A percentile compares a stretch with the other conserved stretches of the same genome.
Evolutionary conservation across 805 yeast genomes (phyloP).

Genomic region (Kodamaea kaohsiungensis): DNA sequence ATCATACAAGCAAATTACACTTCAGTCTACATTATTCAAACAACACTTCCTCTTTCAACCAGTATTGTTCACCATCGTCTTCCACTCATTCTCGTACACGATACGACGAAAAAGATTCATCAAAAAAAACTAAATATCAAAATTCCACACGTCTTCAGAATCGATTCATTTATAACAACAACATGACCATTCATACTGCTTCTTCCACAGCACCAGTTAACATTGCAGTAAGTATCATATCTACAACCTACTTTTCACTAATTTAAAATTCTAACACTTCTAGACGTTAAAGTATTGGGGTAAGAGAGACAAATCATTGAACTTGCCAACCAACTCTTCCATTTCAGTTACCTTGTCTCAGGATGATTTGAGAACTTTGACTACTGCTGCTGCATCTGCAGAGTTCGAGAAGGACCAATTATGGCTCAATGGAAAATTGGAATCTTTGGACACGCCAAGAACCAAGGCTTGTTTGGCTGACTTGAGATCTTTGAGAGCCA

Average conservation of each 20-base stretch:
- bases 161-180: not conserved
- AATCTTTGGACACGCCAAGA: slow-evolving; percentile 62
- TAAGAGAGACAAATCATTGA: slow-evolving; percentile 83
- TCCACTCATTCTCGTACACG: not conserved
- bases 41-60: not conserved
- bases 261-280: slow-evolving; percentile 12
- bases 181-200: slow-evolving; percentile 62
- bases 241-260: not conserved
- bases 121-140: not conserved
- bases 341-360: slow-evolving; percentile 93
- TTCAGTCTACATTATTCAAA: no score
- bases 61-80: not conserved
- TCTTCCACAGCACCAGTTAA: slow-evolving; percentile 96
- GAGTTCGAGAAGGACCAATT: slow-evolving; percentile 62
- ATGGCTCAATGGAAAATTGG: slow-evolving; percentile 84
- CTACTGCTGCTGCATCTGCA: slow-evolving; percentile 77
- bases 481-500: slow-evolving; percentile 64
- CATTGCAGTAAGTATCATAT: slow-evolving; percentile 55
- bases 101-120: not conserved
- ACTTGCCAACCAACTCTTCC: slow-evolving; percentile 94
- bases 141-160: not conserved
- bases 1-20: no score
- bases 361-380: slow-evolving; percentile 85
- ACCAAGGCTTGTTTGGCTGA: slow-evolving; percentile 76
- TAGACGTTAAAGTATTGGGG: slow-evolving; percentile 98